Evolutionary conservation across 257 asterid species (phyloP), one percentile per base, ranked within the genome.

Genomic region (Solanum ahanhuiri): DNA sequence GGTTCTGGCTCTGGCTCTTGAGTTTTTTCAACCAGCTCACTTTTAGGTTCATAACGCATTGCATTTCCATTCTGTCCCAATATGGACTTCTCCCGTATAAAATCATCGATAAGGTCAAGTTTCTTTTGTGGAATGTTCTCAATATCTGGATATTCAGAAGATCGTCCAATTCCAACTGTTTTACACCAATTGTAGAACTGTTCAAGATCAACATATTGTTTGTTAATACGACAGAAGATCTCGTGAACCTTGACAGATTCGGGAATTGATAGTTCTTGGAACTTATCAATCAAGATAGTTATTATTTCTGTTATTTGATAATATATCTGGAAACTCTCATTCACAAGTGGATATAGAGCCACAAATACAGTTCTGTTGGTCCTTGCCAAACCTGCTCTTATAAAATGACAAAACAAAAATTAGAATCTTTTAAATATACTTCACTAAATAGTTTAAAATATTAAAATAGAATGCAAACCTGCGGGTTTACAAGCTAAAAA

Each of bases 81-180:
- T 5, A 82, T 35, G 4, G 98, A 88, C 83, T 91, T 97, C 31
- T 96, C 96, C 1, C 89, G 88, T 41, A 94, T 97, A 87, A 91
- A 95, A 5, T 94, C 98, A 1, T 97, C 97, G 94, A 97, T 95
- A 88, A 94, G 94, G 7, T 97, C 95, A 30, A 97, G 97, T 79
- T 93, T 95, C 88, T 91, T 94, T 63, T 89, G 94, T 2, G 96
- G 86, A 83, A 95, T 94, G 41, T 93, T 93, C 87, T 95, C 98
- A 12, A 97, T 91, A 1, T 95, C 97, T 0, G 99, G 99, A 57
- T 91, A 95, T 85, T 95, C 98, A 2, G 99, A 93, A 22, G 98
- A 64, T 4, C 96, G 96, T 0, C 92, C 98, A 10, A 97, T 88
- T 43, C 98, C 98, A 11, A 85, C 90, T 1, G 88, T 37, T 89